Conservation (phyloP, 2,329 filamentous ascomycete genomes). For the Curvularia spicifera region DNA sequence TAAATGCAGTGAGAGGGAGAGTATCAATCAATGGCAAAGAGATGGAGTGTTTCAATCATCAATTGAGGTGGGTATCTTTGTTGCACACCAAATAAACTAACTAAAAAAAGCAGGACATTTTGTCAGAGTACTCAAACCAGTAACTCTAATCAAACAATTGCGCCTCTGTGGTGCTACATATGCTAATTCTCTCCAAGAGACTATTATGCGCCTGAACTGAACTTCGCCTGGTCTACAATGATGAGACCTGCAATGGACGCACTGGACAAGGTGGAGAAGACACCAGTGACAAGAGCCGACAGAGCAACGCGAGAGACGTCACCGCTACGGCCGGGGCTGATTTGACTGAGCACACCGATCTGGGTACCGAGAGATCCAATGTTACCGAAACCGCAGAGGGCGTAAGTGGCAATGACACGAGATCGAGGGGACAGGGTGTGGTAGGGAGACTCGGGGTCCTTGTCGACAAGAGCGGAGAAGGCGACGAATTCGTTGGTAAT, state of each 20-base stretch:
- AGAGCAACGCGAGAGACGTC: conserved; percentile 78
- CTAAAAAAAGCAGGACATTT: conserved; percentile 24
- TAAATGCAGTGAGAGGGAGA: no score
- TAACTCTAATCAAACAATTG: conserved; percentile 10
- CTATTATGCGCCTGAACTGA: conserved; percentile 31
- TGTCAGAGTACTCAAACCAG: conserved; percentile 12
- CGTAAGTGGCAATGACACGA: conserved; percentile 82
- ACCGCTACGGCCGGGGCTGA: conserved; percentile 74
- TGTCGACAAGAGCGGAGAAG: conserved; percentile 63
- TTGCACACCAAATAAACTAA: conserved; percentile 22
- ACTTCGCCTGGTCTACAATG: conserved; percentile 47
- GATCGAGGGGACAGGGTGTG: conserved; percentile 70
- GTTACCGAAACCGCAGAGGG: conserved; percentile 78
- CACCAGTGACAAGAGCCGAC: conserved; percentile 77
- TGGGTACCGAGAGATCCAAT: conserved; percentile 87
- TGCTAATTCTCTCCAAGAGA: background rate
- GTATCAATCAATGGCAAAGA: no score
- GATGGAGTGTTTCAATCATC: conserved; percentile 12
- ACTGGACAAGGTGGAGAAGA: conserved; percentile 78
- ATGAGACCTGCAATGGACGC: conserved; percentile 67
- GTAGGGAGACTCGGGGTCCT: conserved; percentile 58
- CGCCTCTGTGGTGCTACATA: background rate
- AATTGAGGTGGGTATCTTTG: conserved; percentile 35
- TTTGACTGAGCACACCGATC: conserved; percentile 84
- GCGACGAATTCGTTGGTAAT: conserved; percentile 86